Evolutionary conservation across 495 filamentous ascomycete species (phyloP).

Genomic region (Geopyxis carbonaria): DNA sequence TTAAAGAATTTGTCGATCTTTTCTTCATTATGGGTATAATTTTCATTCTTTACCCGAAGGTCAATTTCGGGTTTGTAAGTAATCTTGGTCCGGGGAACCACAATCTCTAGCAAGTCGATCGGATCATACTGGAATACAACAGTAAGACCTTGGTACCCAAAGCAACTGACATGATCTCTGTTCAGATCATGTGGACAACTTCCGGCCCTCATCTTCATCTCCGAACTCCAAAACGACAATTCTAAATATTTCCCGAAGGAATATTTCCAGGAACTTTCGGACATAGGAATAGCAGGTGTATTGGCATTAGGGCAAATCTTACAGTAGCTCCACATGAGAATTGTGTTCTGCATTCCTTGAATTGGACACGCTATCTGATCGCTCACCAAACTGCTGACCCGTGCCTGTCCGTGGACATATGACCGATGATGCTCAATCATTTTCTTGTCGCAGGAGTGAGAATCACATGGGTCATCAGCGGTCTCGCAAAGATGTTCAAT

Average conservation of each 20-base stretch:
- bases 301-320: conserved; percentile 68
- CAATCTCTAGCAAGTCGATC: conserved; percentile 84
- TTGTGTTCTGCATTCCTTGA: conserved; percentile 53
- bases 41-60: conserved; percentile 77
- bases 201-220: conserved; percentile 58
- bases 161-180: conserved; percentile 77
- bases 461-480: conserved; percentile 55
- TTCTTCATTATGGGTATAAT: conserved; percentile 60
- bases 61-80: conserved; percentile 97
- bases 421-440: conserved; percentile 92
- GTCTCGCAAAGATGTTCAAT: conserved; percentile 75
- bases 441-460: conserved; percentile 70
- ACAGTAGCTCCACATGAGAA: conserved; percentile 96
- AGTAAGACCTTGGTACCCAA: conserved; percentile 71
- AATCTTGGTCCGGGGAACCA: conserved; percentile 72
- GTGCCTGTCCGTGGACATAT: conserved; percentile 91
- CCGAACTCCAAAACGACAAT: conserved; percentile 84
- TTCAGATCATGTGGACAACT: conserved; percentile 90
- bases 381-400: conserved; percentile 65
- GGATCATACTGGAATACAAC: conserved; percentile 81
- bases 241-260: conserved; percentile 97
- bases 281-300: conserved; percentile 84
- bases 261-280: conserved; percentile 91
- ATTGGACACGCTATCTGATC: conserved; percentile 57
- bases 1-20: conserved; percentile 69